These are phyloP conservation scores for Alternaria infectoria DNA, from an alignment of 2,329 filamentous ascomycete genomes.

Conservation along the genomic window DNA sequence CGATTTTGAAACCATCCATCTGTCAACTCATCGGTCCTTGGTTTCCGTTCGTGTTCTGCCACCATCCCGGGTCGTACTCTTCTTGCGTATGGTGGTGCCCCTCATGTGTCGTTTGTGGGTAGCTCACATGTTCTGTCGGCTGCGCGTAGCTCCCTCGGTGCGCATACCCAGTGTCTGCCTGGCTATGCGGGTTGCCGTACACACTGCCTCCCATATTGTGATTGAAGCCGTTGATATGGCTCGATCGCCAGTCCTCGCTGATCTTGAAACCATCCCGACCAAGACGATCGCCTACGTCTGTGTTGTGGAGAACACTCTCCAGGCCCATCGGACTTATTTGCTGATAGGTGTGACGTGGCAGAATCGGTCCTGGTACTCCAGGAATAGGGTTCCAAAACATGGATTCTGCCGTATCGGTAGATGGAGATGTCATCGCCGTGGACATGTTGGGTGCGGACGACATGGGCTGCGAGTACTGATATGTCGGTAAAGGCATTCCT, in stretches of 20 bases:
- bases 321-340: constrained; percentile 45
- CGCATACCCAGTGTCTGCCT: constrained; percentile 1
- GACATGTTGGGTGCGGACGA: constrained; percentile 17
- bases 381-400: constrained; percentile 50
- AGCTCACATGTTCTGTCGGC: background rate
- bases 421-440: constrained; percentile 18
- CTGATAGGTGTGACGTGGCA: constrained; percentile 33
- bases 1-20: background rate
- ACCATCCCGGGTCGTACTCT: constrained; percentile 13
- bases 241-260: constrained; percentile 29
- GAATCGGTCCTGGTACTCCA: constrained; percentile 47
- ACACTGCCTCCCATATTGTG: constrained; percentile 5
- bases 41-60: constrained; percentile 8
- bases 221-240: constrained; percentile 21
- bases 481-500: constrained; percentile 18
- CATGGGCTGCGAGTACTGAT: constrained; percentile 25
- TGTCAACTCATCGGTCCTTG: constrained; percentile 14
- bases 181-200: constrained; percentile 2
- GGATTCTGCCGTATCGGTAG: constrained; percentile 23
- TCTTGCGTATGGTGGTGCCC: constrained; percentile 7
- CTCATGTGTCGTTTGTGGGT: background rate
- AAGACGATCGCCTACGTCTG: constrained; percentile 41
- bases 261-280: constrained; percentile 46
- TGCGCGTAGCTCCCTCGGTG: constrained; percentile 5
- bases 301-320: constrained; percentile 37